A percentile compares a stretch with the other conserved stretches of the same genome.
Conservation (phyloP, 1,139 yeast species). For the Lizanozyma gosingica region DNA sequence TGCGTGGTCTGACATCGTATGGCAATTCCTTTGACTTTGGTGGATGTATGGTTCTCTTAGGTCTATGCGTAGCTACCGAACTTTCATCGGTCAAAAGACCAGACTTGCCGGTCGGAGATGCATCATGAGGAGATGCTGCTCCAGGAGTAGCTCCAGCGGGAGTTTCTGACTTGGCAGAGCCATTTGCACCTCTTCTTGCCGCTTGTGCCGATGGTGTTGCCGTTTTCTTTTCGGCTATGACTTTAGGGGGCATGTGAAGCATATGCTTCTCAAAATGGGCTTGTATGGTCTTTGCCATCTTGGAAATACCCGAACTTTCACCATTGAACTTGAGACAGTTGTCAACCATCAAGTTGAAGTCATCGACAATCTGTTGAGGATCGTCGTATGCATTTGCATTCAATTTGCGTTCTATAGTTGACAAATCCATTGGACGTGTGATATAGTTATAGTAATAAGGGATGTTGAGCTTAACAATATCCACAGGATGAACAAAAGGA, state of each 20-base stretch:
- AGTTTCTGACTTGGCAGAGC: slow-evolving; percentile 6
- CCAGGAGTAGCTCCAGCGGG: slow-evolving; percentile 34
- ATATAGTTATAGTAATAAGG: slow-evolving; percentile 85
- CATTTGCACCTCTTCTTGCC: slow-evolving; percentile 15
- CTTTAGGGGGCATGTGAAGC: slow-evolving; percentile 83
- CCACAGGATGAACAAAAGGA: slow-evolving; percentile 88
- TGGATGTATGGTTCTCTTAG: slow-evolving; percentile 93
- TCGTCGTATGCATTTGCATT: slow-evolving; percentile 60
- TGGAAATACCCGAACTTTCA: slow-evolving; percentile 68
- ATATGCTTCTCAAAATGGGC: slow-evolving; percentile 91
- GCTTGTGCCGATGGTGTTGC: slow-evolving; percentile 8
- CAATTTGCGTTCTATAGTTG: slow-evolving; percentile 81
- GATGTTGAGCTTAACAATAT: slow-evolving; percentile 75
- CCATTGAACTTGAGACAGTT: slow-evolving; percentile 88
- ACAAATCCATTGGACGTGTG: slow-evolving; percentile 85
- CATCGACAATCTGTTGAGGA: slow-evolving; percentile 61
- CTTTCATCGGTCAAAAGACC: slow-evolving; percentile 26
- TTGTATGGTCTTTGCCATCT: slow-evolving; percentile 85
- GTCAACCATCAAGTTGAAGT: slow-evolving; percentile 75
- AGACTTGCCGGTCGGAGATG: slow-evolving; percentile 42
- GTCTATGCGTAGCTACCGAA: slow-evolving; percentile 51
- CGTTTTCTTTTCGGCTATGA: slow-evolving; percentile 32
- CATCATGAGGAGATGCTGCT: slow-evolving; percentile 54
- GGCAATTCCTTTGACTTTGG: slow-evolving; percentile 93
- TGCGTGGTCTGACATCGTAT: slow-evolving; percentile 81